Conservation (phyloP, 495 filamentous ascomycete species). For the Aspergillus ellipticus region DNA sequence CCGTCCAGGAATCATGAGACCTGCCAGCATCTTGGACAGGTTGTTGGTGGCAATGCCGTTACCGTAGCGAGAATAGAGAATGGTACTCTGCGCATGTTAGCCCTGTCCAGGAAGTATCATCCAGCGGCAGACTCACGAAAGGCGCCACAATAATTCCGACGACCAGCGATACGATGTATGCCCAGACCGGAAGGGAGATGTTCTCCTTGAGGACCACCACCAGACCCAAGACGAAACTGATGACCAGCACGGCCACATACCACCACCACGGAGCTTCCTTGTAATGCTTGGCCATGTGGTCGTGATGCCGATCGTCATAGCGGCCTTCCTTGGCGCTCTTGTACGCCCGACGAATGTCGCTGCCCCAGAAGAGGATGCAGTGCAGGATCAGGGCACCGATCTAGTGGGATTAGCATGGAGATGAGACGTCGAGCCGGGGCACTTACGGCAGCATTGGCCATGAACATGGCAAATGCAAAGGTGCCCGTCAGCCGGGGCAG, state of each 20-base stretch:
- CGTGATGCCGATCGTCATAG: constrained; percentile 45
- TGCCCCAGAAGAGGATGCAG: constrained; percentile 34
- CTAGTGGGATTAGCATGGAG: constrained; percentile 9
- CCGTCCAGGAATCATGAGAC: constrained; percentile 38
- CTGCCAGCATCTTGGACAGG: constrained; percentile 38
- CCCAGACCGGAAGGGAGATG: constrained; percentile 53
- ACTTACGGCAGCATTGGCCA: constrained; percentile 33
- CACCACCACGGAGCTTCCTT: constrained; percentile 54
- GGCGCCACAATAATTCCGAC: constrained; percentile 29
- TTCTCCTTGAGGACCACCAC: constrained; percentile 43
- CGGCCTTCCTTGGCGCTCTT: constrained; percentile 24
- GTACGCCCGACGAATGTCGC: constrained; percentile 27
- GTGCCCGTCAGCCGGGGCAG: constrained; percentile 41
- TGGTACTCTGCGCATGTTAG: constrained; percentile 19
- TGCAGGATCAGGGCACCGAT: constrained; percentile 35
- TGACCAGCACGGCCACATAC: constrained; percentile 44
- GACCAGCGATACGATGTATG: constrained; percentile 44
- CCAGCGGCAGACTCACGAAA: constrained; percentile 21
- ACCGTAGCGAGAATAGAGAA: constrained; percentile 33
- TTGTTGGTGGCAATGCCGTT: constrained; percentile 38
- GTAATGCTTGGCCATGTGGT: constrained; percentile 41
- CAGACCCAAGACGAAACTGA: constrained; percentile 48
- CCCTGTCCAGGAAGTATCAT: constrained; percentile 1
- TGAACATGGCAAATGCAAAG: constrained; percentile 34
- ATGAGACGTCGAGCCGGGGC: neutral